These are phyloP conservation scores for Oryza australiensis DNA, from an alignment of 176 grass and related monocot genomes.

Conservation along the genomic window DNA sequence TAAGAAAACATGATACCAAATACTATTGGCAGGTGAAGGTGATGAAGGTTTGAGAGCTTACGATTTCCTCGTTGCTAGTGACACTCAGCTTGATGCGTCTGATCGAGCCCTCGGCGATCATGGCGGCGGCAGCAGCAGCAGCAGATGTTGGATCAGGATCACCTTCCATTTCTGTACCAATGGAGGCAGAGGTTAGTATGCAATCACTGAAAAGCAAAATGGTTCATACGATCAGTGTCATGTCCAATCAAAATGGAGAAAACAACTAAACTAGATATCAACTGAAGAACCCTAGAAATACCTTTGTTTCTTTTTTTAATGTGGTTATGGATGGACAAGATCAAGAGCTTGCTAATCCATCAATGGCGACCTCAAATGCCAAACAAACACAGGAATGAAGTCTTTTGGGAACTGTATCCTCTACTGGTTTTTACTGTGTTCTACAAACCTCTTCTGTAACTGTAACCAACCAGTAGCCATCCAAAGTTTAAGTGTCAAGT, in stretches of 20 bases:
- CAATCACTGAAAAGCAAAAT: background rate
- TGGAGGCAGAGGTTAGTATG: background rate
- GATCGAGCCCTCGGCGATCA: background rate
- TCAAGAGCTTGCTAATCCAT: background rate
- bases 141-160: background rate
- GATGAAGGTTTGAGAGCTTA: background rate
- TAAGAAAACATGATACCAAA: background rate
- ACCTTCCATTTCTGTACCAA: conserved; percentile 11
- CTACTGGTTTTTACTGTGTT: background rate
- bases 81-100: conserved; percentile 18
- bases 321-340: background rate
- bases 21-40: background rate
- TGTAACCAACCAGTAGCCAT: too few relatives aligned
- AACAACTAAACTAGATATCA: background rate
- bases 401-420: background rate
- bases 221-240: background rate
- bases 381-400: background rate
- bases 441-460: background rate
- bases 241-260: background rate
- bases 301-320: background rate
- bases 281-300: background rate
- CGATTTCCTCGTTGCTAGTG: conserved; percentile 23
- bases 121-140: background rate
- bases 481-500: too few relatives aligned
- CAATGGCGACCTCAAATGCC: background rate